These are phyloP conservation scores for Schizophyllum commune DNA, from an alignment of 1,284 basidiomycete genomes.

Conservation along the genomic window DNA sequence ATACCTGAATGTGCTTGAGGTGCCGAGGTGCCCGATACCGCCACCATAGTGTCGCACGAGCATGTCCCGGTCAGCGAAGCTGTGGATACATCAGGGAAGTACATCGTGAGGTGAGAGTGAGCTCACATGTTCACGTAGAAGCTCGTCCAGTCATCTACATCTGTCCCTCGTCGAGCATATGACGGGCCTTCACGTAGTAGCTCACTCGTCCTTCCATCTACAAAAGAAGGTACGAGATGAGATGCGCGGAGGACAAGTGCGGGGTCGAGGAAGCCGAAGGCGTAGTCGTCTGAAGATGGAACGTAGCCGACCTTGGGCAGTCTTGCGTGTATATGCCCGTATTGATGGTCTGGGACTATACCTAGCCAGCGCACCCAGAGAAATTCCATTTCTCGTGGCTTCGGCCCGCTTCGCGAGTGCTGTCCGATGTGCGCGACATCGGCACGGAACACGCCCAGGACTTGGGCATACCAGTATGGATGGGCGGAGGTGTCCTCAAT, in stretches of 20 bases:
- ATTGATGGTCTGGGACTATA: conserved; percentile 7
- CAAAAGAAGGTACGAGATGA: conserved; percentile 16
- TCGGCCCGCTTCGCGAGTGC: neutral
- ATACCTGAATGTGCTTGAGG: no score
- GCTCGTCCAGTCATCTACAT: conserved; percentile 15
- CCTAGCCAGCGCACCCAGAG: conserved; percentile 18
- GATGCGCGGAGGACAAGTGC: conserved; percentile 13
- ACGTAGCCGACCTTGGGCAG: conserved; percentile 18
- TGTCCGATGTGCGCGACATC: neutral
- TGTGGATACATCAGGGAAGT: conserved; percentile 3
- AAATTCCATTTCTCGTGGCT: conserved; percentile 15
- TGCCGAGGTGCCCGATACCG: conserved; percentile 20
- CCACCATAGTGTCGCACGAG: conserved; percentile 18
- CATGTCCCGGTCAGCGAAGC: conserved; percentile 23
- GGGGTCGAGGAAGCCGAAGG: conserved; percentile 18
- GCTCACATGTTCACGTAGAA: conserved; percentile 20
- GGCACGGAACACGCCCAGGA: conserved; percentile 6
- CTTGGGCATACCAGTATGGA: conserved; percentile 13
- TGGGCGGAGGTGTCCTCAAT: neutral
- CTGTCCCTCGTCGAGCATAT: no score
- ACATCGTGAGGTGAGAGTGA: neutral
- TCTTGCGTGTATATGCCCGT: conserved; percentile 8
- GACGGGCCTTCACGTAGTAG: no score
- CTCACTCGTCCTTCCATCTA: conserved; percentile 7
- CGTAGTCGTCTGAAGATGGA: conserved; percentile 10